Percentiles rank a stretch among this genome's conserved stretches.
Conservation (phyloP, 176 grass and related monocot genomes). For the Rhipidocladum racemiflorum region DNA sequence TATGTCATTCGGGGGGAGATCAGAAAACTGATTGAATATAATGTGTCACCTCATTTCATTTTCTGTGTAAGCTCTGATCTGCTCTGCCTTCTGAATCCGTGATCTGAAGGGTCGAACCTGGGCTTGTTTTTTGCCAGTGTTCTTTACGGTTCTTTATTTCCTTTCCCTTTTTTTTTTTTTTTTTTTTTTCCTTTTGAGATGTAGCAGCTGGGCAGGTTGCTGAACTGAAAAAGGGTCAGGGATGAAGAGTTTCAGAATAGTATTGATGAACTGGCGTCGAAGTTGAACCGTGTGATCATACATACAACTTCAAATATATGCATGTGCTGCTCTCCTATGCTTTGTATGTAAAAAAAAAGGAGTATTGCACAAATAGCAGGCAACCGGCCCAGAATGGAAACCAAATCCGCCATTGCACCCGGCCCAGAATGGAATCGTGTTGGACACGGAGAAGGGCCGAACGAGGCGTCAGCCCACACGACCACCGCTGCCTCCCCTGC, state of each 20-base stretch:
- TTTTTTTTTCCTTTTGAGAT: neutral
- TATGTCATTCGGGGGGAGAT: conserved; percentile 52
- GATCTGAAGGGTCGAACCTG: neutral
- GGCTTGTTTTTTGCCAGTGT: neutral
- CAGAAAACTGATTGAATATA: conserved; percentile 59
- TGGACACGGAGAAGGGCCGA: neutral
- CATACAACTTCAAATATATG: too few species aligned
- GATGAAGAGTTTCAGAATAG: conserved; percentile 48
- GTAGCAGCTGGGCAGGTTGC: conserved; percentile 46
- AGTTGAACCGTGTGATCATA: conserved; percentile 40
- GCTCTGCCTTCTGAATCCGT: neutral
- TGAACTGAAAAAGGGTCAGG: conserved; percentile 61
- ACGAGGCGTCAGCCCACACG: neutral
- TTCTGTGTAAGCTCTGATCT: conserved; percentile 40
- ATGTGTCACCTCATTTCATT: conserved; percentile 61
- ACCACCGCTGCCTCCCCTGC: neutral
- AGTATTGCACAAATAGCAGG: too few species aligned
- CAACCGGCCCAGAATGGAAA: too few species aligned
- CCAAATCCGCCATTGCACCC: too few species aligned
- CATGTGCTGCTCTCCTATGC: too few species aligned
- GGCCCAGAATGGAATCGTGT: too few species aligned
- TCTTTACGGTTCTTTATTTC: neutral
- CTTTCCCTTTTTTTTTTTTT: too few species aligned
- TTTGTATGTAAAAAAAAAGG: too few species aligned
- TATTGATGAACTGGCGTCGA: conserved; percentile 36